Evolutionary conservation across 805 yeast genomes (phyloP), one percentile per base, ranked within the genome.

Genomic region (Jamesozyma piceae): DNA sequence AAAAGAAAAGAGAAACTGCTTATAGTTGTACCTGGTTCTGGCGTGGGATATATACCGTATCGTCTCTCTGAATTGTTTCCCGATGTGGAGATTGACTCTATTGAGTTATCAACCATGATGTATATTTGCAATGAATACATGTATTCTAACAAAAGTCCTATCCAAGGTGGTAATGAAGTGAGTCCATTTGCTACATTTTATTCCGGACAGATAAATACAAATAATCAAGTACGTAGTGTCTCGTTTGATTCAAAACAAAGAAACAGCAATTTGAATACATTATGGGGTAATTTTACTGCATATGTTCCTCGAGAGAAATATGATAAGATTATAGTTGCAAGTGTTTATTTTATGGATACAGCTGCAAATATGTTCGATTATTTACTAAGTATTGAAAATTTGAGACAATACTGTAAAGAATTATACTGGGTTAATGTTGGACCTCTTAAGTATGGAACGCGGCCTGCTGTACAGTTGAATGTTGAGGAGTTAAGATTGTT

Each of bases 371-470:
- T 86, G 38, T 68, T 90, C 48, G 80, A 77, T 33, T 89, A 89
- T 60, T 61, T 90, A 42, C 82, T 81, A 42, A 63, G 81, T 1
- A 78, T 90, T 30, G 73, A 73, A 43, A 52, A 59, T 10, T 52
- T 80, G 29, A 62, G 69, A 10, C 53, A 54, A 8, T 67, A 65
- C 8, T 39, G 52, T 30, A n/a, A 65, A 14, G 71, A 71, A 3
- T 80, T 85, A 0, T 68, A 72, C 34, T 90, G 97, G 97, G 76
- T 90, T 48, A 90, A 92, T 57, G 70, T 79, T 13, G 98, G 98
- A 0, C 98, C 98, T 0, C 68, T 92, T 47, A 83, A 89, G 60
- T 90, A 92, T 68, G 97, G 97, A 0, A 77, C 87, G 2, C 83
- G 88, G 42, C 79, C 95, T 38, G 69, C 74, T 57, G 77, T 80